A percentile compares a stretch with the other conserved stretches of the same genome.
phyloP scores from a whole-genome alignment of 176 grass and related monocot genomes.

The Phragmites australis region DNA sequence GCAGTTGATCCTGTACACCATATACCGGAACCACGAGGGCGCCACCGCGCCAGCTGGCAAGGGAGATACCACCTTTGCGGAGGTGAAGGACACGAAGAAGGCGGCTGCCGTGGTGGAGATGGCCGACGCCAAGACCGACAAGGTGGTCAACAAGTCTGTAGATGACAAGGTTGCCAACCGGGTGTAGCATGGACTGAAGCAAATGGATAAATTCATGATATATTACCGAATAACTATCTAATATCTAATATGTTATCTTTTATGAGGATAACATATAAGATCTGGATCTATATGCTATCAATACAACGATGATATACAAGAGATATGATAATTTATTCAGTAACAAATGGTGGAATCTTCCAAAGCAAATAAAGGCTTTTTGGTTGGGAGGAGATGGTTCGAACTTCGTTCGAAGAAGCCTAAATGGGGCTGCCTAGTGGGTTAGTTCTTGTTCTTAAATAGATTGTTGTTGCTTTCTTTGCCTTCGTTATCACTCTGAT shows the following conservation, averaged over 20 bases:
- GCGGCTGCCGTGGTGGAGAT: constrained; percentile 34
- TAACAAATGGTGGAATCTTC: too few species aligned
- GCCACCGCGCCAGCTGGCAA: constrained; percentile 38
- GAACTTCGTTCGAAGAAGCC: background rate
- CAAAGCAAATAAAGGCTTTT: background rate
- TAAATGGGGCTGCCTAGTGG: background rate
- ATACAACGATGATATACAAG: too few species aligned
- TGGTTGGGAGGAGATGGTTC: background rate
- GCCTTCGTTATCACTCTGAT: background rate
- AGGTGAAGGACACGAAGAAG: constrained; percentile 61
- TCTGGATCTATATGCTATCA: too few species aligned
- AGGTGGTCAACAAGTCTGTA: too few species aligned
- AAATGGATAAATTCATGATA: too few species aligned
- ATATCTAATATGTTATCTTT: too few species aligned
- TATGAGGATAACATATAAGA: too few species aligned
- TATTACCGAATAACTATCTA: too few species aligned
- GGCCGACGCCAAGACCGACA: constrained; percentile 37
- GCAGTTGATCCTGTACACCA: constrained; percentile 79
- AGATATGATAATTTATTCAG: too few species aligned
- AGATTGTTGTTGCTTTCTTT: constrained; percentile 15
- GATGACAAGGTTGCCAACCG: constrained; percentile 43
- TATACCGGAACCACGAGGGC: constrained; percentile 82
- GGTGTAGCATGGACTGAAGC: constrained; percentile 40
- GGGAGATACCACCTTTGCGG: constrained; percentile 8
- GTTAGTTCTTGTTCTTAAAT: background rate